Percentiles rank a stretch among this genome's conserved stretches.
These are phyloP conservation scores for Phytophthora syringae DNA, from an alignment of 352 stramenopile species.

Conservation along the genomic window DNA sequence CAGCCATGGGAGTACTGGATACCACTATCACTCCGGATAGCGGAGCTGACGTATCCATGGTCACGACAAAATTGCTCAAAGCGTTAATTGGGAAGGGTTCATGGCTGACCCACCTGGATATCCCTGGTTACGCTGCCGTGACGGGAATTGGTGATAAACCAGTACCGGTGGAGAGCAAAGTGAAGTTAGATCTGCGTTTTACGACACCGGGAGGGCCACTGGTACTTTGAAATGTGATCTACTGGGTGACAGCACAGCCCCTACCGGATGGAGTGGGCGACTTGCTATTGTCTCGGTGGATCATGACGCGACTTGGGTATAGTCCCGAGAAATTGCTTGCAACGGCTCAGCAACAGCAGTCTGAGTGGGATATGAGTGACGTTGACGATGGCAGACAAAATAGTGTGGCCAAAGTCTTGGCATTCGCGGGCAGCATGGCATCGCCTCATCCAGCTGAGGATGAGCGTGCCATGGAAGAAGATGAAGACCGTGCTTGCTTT, in stretches of 20 bases:
- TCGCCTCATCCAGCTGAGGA: not conserved
- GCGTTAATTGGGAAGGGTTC: not conserved
- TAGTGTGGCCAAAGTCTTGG: not conserved
- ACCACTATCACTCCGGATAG: conserved; percentile 3
- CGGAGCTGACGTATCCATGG: conserved; percentile 3
- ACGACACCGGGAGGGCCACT: conserved; percentile 2
- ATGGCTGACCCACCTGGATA: conserved; percentile 3
- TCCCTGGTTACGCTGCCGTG: not conserved
- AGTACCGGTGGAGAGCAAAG: conserved; percentile 3
- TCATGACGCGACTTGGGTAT: conserved; percentile 11
- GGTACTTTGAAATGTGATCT: conserved; percentile 11
- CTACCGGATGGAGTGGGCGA: not conserved
- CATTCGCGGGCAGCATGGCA: too few species aligned
- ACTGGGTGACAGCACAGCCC: conserved; percentile 4
- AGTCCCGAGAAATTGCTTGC: conserved; percentile 3
- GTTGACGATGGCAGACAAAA: not conserved
- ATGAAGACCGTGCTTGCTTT: conserved; percentile 17
- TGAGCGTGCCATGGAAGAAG: not conserved
- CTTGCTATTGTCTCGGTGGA: conserved; percentile 6
- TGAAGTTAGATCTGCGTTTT: conserved; percentile 9
- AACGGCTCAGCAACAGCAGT: not conserved
- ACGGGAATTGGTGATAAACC: conserved; percentile 2
- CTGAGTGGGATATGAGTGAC: not conserved
- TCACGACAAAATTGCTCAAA: conserved; percentile 1
- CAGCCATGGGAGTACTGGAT: not conserved